A percentile compares a stretch with the other conserved stretches of the same genome.
Conservation (phyloP, 805 yeast genomes). For the Teunomyces kruisii region DNA sequence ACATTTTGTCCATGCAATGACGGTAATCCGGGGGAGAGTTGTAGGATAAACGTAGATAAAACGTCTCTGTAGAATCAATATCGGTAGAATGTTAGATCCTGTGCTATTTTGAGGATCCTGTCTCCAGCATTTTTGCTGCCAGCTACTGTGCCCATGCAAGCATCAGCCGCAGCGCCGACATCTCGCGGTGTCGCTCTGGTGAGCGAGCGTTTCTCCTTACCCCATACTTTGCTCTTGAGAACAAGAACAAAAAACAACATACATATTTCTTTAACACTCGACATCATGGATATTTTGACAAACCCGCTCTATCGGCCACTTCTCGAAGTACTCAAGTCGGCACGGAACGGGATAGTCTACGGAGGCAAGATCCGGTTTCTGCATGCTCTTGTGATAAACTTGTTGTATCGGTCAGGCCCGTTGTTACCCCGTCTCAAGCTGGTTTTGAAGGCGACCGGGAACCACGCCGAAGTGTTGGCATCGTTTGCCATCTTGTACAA, state of each 20-base stretch:
- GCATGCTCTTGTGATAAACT: constrained; percentile 62
- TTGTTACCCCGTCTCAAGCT: constrained; percentile 43
- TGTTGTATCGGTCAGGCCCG: constrained; percentile 55
- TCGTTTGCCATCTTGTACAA: constrained; percentile 56
- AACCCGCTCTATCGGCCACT: constrained; percentile 28
- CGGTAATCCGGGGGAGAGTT: too few relatives aligned
- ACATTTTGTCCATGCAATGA: too few relatives aligned
- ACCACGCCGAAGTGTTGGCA: constrained; percentile 58
- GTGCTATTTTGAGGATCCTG: too few relatives aligned
- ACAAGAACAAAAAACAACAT: neutral
- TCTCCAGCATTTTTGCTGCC: too few relatives aligned
- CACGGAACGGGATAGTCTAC: constrained; percentile 53
- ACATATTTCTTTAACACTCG: too few relatives aligned
- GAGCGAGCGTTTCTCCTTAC: neutral
- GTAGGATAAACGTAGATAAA: too few relatives aligned
- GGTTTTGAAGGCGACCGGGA: constrained; percentile 51
- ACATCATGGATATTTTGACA: constrained; percentile 15
- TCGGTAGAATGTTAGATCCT: too few relatives aligned
- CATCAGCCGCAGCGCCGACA: neutral
- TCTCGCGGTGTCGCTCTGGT: neutral
- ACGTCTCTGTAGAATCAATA: too few relatives aligned
- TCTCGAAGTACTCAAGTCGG: constrained; percentile 35
- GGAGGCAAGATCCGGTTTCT: constrained; percentile 64
- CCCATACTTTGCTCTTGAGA: neutral
- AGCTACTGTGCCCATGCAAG: too few relatives aligned